These are phyloP conservation scores for Coffea humblotiana DNA, from an alignment of 305 asterid genomes.

Conservation along the genomic window DNA sequence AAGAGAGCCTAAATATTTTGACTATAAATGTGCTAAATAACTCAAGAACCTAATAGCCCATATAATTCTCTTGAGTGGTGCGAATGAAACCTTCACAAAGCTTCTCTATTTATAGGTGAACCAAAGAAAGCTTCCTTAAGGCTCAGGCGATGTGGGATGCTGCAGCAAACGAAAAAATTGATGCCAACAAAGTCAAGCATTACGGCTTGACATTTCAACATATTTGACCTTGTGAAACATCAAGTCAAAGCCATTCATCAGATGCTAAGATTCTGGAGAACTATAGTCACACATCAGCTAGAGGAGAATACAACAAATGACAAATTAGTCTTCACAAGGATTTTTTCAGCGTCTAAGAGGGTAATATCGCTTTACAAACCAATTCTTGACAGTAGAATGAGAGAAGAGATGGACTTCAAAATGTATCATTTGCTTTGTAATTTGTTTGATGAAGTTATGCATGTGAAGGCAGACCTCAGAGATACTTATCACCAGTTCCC, in stretches of 20 bases:
- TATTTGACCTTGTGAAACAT: conserved; percentile 14
- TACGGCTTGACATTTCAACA: too few species aligned
- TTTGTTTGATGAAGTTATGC: background rate
- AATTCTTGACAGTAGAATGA: background rate
- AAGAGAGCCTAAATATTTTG: too few species aligned
- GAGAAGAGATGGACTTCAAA: background rate
- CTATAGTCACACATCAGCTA: background rate
- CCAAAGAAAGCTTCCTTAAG: too few species aligned
- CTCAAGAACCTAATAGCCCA: too few species aligned
- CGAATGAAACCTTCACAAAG: too few species aligned
- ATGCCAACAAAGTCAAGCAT: too few species aligned
- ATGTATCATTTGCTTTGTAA: background rate
- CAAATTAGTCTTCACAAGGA: background rate
- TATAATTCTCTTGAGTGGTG: too few species aligned
- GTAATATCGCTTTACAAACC: background rate
- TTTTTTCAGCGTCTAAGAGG: background rate
- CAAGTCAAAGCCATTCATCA: conserved; percentile 9
- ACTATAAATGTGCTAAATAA: too few species aligned
- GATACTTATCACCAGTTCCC: background rate
- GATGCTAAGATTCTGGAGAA: background rate
- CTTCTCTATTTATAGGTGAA: too few species aligned
- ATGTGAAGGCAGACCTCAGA: conserved; percentile 2
- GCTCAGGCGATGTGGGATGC: too few species aligned
- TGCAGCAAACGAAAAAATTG: too few species aligned
- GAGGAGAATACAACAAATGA: background rate